A percentile compares a stretch with the other conserved stretches of the same genome.
These are phyloP conservation scores for Schrenkiella parvula DNA, from an alignment of 345 rosid genomes.

Conservation along the genomic window DNA sequence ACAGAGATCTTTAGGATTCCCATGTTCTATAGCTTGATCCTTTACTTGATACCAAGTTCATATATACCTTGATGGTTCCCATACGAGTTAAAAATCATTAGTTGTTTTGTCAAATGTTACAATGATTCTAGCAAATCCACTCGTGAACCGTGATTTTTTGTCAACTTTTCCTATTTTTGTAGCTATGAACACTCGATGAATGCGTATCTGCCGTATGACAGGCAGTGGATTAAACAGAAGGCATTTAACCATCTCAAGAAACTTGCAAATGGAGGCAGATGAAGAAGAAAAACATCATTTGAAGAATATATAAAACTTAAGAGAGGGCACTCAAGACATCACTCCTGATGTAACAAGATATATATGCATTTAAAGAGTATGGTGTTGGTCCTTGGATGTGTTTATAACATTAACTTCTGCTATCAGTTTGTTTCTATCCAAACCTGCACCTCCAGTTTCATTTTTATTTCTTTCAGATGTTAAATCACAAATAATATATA, in stretches of 20 bases:
- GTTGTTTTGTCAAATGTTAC: background rate
- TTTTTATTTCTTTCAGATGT: background rate
- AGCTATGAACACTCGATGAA: conserved; percentile 65
- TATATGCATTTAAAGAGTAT: too few relatives aligned
- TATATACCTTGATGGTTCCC: background rate
- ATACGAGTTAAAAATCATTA: background rate
- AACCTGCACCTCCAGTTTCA: background rate
- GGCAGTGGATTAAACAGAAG: conserved; percentile 85
- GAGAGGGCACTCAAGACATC: background rate
- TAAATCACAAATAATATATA: too few relatives aligned
- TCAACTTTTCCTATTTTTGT: conserved; percentile 5
- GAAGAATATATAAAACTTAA: background rate
- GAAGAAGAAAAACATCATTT: background rate
- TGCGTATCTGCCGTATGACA: conserved; percentile 82
- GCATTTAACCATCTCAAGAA: conserved; percentile 73
- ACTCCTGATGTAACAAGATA: conserved; percentile 11
- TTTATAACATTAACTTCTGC: too few relatives aligned
- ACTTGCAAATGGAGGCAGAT: conserved; percentile 50
- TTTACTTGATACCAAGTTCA: background rate
- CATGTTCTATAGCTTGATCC: background rate
- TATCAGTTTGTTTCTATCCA: background rate
- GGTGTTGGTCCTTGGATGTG: too few relatives aligned
- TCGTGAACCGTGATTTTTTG: background rate
- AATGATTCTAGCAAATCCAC: background rate
- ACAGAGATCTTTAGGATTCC: background rate